phyloP scores from a whole-genome alignment of 2,329 filamentous ascomycete species.

The Basipetospora chlamydospora region DNA sequence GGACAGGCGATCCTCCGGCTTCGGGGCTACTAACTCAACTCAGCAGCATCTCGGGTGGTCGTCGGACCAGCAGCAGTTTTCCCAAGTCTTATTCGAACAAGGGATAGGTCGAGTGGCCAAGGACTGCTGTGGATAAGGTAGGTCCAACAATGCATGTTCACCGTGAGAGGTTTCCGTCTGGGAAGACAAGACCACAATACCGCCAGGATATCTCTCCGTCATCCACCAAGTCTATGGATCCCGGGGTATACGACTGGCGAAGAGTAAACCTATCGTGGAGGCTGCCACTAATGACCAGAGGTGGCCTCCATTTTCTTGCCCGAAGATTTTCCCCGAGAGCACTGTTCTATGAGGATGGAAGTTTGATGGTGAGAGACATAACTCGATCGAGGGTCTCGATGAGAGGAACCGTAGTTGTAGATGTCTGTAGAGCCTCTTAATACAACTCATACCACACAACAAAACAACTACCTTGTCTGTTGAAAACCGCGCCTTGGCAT shows the following conservation, averaged over 20 bases:
- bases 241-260: slow-evolving; percentile 90
- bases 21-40: background rate
- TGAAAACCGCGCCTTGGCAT: too few relatives aligned
- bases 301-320: slow-evolving; percentile 46
- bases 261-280: slow-evolving; percentile 43
- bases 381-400: too few relatives aligned
- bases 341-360: slow-evolving; percentile 47
- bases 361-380: slow-evolving; percentile 82
- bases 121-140: background rate
- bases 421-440: too few relatives aligned
- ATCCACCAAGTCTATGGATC: slow-evolving; percentile 57
- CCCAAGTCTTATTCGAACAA: background rate
- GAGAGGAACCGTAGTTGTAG: too few relatives aligned
- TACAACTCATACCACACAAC: too few relatives aligned
- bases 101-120: too few relatives aligned
- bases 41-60: too few relatives aligned
- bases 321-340: slow-evolving; percentile 64
- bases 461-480: too few relatives aligned
- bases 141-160: background rate
- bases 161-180: too few relatives aligned
- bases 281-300: slow-evolving; percentile 31
- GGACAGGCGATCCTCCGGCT: background rate
- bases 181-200: slow-evolving; percentile 10
- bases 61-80: background rate
- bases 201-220: slow-evolving; percentile 85